Conservation (phyloP, 2,329 filamentous ascomycete genomes). For the Esteya vermicola region DNA sequence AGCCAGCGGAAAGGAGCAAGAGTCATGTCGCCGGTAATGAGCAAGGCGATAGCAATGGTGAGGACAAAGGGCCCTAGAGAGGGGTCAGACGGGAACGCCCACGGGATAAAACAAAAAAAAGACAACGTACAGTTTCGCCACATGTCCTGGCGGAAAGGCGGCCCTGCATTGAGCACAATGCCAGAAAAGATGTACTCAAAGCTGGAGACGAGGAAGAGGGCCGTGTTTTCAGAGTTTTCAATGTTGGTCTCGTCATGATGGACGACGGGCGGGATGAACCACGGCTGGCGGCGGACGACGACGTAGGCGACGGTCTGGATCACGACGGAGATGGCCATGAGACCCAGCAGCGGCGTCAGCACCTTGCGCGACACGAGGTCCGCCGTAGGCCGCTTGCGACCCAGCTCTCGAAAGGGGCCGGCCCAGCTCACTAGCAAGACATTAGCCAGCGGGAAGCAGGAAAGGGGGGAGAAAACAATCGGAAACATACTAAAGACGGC, state of each 20-base stretch:
- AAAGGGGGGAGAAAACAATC: neutral
- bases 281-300: slow-evolving; percentile 62
- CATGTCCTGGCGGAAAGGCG: slow-evolving; percentile 74
- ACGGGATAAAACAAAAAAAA: slow-evolving; percentile 1
- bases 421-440: slow-evolving; percentile 69
- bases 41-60: slow-evolving; percentile 55
- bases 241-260: slow-evolving; percentile 71
- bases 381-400: slow-evolving; percentile 76
- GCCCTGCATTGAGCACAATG: slow-evolving; percentile 79
- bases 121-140: slow-evolving; percentile 55
- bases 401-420: slow-evolving; percentile 63
- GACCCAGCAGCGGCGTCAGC: slow-evolving; percentile 73
- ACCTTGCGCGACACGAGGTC: slow-evolving; percentile 89
- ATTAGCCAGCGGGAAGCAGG: neutral
- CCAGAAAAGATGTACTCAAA: slow-evolving; percentile 92
- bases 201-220: slow-evolving; percentile 77
- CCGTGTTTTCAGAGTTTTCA: slow-evolving; percentile 85
- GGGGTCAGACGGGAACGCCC: neutral
- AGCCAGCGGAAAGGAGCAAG: slow-evolving; percentile 59
- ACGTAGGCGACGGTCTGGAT: slow-evolving; percentile 64
- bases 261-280: slow-evolving; percentile 72
- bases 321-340: slow-evolving; percentile 68
- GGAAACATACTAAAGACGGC: slow-evolving; percentile 67
- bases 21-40: slow-evolving; percentile 67
- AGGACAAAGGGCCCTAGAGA: slow-evolving; percentile 63